These are phyloP conservation scores for Malassezia slooffiae DNA, from an alignment of 1,284 basidiomycete species.

Conservation along the genomic window DNA sequence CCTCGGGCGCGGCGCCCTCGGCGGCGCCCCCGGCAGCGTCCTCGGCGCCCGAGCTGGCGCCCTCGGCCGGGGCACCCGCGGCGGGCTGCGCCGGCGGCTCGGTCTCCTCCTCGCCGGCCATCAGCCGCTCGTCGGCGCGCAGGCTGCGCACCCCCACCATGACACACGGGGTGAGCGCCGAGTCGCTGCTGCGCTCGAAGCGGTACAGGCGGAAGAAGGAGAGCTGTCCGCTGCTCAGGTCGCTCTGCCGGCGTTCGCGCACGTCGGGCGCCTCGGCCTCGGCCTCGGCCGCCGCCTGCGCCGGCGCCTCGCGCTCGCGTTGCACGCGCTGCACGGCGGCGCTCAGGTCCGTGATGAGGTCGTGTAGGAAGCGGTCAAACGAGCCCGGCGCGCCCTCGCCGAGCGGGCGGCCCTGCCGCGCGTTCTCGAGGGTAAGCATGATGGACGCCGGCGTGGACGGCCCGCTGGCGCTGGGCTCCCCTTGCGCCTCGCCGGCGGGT, in stretches of 20 bases:
- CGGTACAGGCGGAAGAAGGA: conserved; percentile 43
- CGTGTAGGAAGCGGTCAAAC: conserved; percentile 34
- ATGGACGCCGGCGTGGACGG: background rate
- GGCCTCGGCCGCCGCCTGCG: background rate
- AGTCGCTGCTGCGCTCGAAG: conserved; percentile 25
- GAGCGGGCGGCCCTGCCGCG: conserved; percentile 21
- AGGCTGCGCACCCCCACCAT: conserved; percentile 40
- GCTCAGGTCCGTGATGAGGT: conserved; percentile 27
- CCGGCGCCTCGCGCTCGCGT: conserved; percentile 5
- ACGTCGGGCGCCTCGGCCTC: conserved; percentile 11
- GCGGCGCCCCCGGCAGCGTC: background rate
- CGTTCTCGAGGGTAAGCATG: conserved; percentile 17
- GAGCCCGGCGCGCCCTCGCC: conserved; percentile 29
- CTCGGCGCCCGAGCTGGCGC: background rate
- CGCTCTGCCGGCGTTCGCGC: conserved; percentile 21
- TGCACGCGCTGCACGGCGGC: conserved; percentile 25
- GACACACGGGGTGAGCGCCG: conserved; percentile 33
- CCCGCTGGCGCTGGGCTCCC: background rate
- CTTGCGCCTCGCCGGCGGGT: background rate
- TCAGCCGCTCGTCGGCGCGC: conserved; percentile 21
- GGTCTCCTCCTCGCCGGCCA: conserved; percentile 9
- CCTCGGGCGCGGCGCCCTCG: background rate
- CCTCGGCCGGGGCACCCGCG: background rate
- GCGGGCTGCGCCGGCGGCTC: conserved; percentile 5
- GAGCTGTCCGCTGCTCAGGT: conserved; percentile 33